A percentile compares a stretch with the other conserved stretches of the same genome.
phyloP scores from a whole-genome alignment of 169 alveolate species.

The Plasmodium blacklocki region DNA sequence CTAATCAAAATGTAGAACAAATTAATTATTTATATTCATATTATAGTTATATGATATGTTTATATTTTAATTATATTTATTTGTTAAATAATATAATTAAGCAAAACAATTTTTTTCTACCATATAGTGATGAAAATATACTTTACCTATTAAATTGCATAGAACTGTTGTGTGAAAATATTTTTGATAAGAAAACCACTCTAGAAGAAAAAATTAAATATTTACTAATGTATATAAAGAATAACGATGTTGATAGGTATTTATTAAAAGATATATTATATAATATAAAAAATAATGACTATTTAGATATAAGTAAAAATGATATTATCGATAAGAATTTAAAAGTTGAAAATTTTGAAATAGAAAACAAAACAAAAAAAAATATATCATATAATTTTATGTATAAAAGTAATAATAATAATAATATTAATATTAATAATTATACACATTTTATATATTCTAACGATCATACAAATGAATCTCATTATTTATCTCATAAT shows the following conservation, averaged over 20 bases:
- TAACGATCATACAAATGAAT: background rate
- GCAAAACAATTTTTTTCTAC: constrained; percentile 15
- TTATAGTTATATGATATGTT: constrained; percentile 49
- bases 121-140: constrained; percentile 18
- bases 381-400: background rate
- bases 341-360: background rate
- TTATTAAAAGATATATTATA: constrained; percentile 20
- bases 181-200: constrained; percentile 29
- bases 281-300: background rate
- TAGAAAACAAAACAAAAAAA: background rate
- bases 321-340: background rate
- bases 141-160: constrained; percentile 35
- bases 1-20: too few species aligned
- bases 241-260: constrained; percentile 27
- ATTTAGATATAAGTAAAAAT: background rate
- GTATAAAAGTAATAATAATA: background rate
- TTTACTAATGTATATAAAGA: constrained; percentile 4
- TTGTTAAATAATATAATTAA: constrained; percentile 47
- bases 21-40: background rate
- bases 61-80: constrained; percentile 33
- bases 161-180: constrained; percentile 41
- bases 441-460: background rate
- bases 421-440: background rate
- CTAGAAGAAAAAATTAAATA: constrained; percentile 29
- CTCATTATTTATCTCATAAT: background rate